Conservation (phyloP, 139 green algal genomes). For the Micromonas pusilla region DNA sequence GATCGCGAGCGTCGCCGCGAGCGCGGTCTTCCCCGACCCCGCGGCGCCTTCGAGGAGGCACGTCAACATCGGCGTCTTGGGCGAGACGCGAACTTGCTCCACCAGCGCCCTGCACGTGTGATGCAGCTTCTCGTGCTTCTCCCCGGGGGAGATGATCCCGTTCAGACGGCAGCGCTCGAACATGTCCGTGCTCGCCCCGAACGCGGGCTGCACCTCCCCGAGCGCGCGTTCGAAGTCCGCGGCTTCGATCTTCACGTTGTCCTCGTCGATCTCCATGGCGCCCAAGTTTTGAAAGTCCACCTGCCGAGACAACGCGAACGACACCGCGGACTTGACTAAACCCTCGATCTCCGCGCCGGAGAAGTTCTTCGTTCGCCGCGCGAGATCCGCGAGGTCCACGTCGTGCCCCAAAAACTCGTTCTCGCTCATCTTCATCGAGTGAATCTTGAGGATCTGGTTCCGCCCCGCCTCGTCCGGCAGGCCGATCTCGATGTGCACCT, state of each 20-base stretch:
- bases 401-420: constrained; percentile 82
- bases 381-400: constrained; percentile 79
- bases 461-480: constrained; percentile 87
- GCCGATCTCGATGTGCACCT: constrained; percentile 86
- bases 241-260: constrained; percentile 80
- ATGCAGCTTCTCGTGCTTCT: constrained; percentile 69
- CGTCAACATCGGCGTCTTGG: constrained; percentile 76
- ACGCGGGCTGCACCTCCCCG: constrained; percentile 90
- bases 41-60: constrained; percentile 75
- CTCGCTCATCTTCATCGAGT: constrained; percentile 70
- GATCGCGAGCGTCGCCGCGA: constrained; percentile 80
- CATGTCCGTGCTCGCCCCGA: constrained; percentile 76
- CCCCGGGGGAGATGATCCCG: constrained; percentile 81
- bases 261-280: constrained; percentile 78
- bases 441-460: constrained; percentile 89
- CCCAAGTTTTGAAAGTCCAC: constrained; percentile 81
- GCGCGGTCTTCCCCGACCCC: constrained; percentile 87
- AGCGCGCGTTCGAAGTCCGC: constrained; percentile 83
- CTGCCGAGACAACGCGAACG: constrained; percentile 90
- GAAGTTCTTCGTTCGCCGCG: constrained; percentile 87
- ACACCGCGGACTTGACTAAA: constrained; percentile 83
- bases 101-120: constrained; percentile 37
- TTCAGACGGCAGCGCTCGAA: constrained; percentile 76
- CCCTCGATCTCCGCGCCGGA: constrained; percentile 83
- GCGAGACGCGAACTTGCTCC: constrained; percentile 40